Conservation (phyloP, 2,329 filamentous ascomycete genomes). For the Scedosporium minutisporum region DNA sequence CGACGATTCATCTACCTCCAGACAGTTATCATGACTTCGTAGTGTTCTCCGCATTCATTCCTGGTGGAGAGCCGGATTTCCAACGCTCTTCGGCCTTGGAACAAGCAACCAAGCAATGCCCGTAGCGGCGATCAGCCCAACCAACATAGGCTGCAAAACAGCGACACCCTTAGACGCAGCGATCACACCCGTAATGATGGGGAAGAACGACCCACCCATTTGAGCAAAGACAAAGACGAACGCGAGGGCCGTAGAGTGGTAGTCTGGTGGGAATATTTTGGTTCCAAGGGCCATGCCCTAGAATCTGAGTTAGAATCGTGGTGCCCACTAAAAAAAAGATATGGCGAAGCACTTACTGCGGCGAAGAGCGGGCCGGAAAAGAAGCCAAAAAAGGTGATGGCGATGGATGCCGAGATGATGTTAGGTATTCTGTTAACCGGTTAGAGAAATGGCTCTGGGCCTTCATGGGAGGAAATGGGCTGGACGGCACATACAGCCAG, state of each 20-base stretch:
- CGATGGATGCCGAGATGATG: slow-evolving; percentile 40
- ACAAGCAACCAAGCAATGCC: slow-evolving; percentile 36
- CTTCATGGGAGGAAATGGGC: neutral
- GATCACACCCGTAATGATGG: slow-evolving; percentile 43
- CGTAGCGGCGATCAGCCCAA: slow-evolving; percentile 35
- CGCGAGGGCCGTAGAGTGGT: slow-evolving; percentile 25
- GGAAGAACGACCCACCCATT: slow-evolving; percentile 44
- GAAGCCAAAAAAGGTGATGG: slow-evolving; percentile 45
- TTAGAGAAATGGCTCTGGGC: neutral
- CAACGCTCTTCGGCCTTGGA: slow-evolving; percentile 22
- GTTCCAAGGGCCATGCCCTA: slow-evolving; percentile 44
- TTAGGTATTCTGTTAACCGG: slow-evolving; percentile 24
- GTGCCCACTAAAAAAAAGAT: too few species aligned
- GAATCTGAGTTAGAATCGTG: too few species aligned
- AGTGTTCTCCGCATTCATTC: slow-evolving; percentile 15
- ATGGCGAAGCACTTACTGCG: slow-evolving; percentile 26
- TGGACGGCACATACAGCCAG: slow-evolving; percentile 37
- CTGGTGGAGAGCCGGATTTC: slow-evolving; percentile 21
- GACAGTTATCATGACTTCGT: too few species aligned
- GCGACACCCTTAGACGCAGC: slow-evolving; percentile 33
- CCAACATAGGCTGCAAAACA: slow-evolving; percentile 41
- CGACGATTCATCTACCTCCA: too few species aligned
- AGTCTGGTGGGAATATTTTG: slow-evolving; percentile 33
- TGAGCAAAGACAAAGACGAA: slow-evolving; percentile 50
- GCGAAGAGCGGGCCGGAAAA: slow-evolving; percentile 50